Percentiles rank a stretch among this genome's conserved stretches.
Conservation (phyloP, 192 early-diverging fungal genomes). For the Mycoemilia scoparia region DNA sequence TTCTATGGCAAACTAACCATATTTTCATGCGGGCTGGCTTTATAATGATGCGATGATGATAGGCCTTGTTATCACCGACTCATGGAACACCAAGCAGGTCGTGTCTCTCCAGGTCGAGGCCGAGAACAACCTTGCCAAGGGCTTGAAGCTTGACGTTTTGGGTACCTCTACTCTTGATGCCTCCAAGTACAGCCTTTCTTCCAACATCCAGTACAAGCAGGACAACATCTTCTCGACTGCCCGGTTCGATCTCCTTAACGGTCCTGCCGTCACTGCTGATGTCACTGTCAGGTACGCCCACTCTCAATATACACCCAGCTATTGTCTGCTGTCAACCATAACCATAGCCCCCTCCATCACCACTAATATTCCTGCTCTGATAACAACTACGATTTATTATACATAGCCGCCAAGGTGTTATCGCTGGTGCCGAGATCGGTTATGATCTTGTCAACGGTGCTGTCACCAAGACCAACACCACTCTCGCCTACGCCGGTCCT, state of each 20-base stretch:
- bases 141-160: constrained; percentile 83
- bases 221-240: constrained; percentile 77
- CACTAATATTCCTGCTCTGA: too few species aligned
- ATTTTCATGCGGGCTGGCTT: too few species aligned
- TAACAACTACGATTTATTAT: too few species aligned
- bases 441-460: constrained; percentile 85
- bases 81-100: constrained; percentile 90
- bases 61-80: constrained; percentile 89
- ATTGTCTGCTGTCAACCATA: not conserved
- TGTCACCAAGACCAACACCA: constrained; percentile 74
- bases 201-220: constrained; percentile 89
- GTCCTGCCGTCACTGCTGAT: constrained; percentile 75
- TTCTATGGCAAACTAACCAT: too few species aligned
- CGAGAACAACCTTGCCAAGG: constrained; percentile 84
- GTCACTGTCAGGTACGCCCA: constrained; percentile 41
- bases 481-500: constrained; percentile 65
- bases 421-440: constrained; percentile 81
- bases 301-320: not conserved
- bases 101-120: constrained; percentile 85
- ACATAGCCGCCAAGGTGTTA: constrained; percentile 62
- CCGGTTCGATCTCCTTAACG: constrained; percentile 85
- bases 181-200: constrained; percentile 20
- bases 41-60: too few species aligned
- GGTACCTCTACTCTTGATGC: constrained; percentile 68
- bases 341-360: too few species aligned